Base-by-base conservation (phyloP, 805 yeast genomes). In the Yueomyces sinensis region DNA sequence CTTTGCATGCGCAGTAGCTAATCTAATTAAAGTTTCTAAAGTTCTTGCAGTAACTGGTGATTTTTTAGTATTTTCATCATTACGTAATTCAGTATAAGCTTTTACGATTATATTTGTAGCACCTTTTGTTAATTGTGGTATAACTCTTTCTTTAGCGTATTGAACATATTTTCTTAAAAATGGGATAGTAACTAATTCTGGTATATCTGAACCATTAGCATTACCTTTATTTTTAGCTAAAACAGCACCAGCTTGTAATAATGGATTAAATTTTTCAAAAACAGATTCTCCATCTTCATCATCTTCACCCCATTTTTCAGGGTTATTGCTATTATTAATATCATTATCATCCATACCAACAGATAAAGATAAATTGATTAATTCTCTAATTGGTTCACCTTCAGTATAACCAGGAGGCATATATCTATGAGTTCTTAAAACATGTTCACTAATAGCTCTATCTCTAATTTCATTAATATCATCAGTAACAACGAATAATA, bases 31-130 rank as follows among this genome's bases (percentile, higher is more conserved):
- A 0, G 98, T 89, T 59, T 89, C 98, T 46, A 89, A 66, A 4
- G 97, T 91, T 75, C 98, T 82, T n/a, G 97, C 94, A 2, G 98
- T 89, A 44, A 89, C 82, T 27, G 98, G 97, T 1, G 95, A 79
- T 1, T 95, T 87, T 50, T 76, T 70, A 35, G 80, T 72, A 44
- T 76, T 81, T 49, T 76, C 79, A 42, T 79, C 82, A 54, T 86
- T 87, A 63, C 98, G 73, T 43, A 91, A 66, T 11, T 76, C 74
- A 2, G 94, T 65, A 54, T 89, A 91, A 14, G 81, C 73, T 35
- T 70, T 72, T 17, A 86, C 91, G 49, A 91, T 84, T 54, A 78
- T 71, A 35, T 76, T 80, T 9, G 86, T 71, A 1, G 97, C 95
- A 32, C 63, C 71, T 40, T 74, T 67, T 4, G 93, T 74, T 41